phyloP scores from a whole-genome alignment of 108 stramenopile genomes.

The Discostella stelligeroides region DNA sequence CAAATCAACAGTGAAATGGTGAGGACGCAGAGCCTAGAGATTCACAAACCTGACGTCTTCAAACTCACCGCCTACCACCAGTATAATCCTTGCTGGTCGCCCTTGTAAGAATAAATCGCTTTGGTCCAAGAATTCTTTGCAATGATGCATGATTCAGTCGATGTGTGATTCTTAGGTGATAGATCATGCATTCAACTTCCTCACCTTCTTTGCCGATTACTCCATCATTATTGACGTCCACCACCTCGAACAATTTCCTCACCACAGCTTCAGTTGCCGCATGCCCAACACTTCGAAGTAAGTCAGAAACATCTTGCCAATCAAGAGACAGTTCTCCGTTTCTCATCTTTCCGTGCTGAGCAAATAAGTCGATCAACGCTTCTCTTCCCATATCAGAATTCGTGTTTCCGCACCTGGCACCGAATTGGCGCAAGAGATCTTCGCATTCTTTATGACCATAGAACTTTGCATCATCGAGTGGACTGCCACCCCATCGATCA shows the following conservation, averaged over 20 bases:
- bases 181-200: background rate
- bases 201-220: constrained; percentile 48
- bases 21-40: background rate
- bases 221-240: constrained; percentile 67
- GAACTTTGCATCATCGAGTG: constrained; percentile 54
- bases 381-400: constrained; percentile 21
- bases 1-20: background rate
- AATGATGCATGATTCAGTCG: too few species aligned
- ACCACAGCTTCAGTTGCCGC: constrained; percentile 53
- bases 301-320: constrained; percentile 54
- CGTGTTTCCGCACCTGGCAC: constrained; percentile 28
- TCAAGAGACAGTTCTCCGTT: constrained; percentile 49
- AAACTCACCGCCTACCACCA: constrained; percentile 87
- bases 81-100: constrained; percentile 78
- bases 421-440: constrained; percentile 17
- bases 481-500: constrained; percentile 58
- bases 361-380: constrained; percentile 71
- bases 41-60: background rate
- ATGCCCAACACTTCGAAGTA: constrained; percentile 68
- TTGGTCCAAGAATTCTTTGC: constrained; percentile 57
- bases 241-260: constrained; percentile 56
- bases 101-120: constrained; percentile 65
- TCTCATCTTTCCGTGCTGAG: constrained; percentile 52
- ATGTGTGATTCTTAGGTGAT: background rate
- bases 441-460: constrained; percentile 32